Conservation (phyloP, 2,329 filamentous ascomycete genomes). For the Ophiostoma populinum region DNA sequence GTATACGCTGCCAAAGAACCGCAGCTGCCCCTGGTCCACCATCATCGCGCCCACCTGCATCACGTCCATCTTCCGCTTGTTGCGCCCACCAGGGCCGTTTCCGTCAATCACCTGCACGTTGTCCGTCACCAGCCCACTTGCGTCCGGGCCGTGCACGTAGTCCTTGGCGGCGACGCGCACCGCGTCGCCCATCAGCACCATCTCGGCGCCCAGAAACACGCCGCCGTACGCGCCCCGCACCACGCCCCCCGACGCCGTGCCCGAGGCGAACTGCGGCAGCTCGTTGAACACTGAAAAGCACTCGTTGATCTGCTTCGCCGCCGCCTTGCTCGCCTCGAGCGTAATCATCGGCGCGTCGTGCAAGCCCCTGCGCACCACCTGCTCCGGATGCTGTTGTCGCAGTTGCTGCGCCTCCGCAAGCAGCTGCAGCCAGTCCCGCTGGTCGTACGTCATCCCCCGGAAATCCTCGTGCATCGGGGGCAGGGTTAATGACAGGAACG, state of each 20-base stretch:
- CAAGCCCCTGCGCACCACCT: not conserved
- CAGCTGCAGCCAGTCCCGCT: constrained; percentile 16
- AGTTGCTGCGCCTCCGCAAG: constrained; percentile 10
- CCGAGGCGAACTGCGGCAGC: constrained; percentile 7
- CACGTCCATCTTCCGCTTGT: constrained; percentile 10
- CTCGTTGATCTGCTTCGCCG: constrained; percentile 19
- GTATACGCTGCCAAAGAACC: constrained; percentile 17
- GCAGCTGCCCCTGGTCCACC: constrained; percentile 9
- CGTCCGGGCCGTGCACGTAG: not conserved
- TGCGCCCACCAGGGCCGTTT: constrained; percentile 19
- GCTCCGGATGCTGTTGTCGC: constrained; percentile 7
- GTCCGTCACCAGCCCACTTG: not conserved
- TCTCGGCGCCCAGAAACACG: constrained; percentile 21
- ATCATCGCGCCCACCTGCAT: constrained; percentile 17
- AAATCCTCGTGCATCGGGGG: constrained; percentile 15
- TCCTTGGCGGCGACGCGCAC: constrained; percentile 15
- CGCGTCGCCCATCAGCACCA: constrained; percentile 18
- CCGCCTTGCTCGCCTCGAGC: constrained; percentile 22
- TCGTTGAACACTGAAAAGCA: constrained; percentile 19
- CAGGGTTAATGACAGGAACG: constrained; percentile 22
- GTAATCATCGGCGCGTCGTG: constrained; percentile 11
- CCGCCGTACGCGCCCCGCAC: too few species aligned
- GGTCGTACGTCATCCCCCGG: constrained; percentile 14
- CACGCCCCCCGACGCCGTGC: too few species aligned
- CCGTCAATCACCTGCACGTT: constrained; percentile 55